Base-by-base conservation (phyloP, 345 rosid species). In the Pistacia vera region DNA sequence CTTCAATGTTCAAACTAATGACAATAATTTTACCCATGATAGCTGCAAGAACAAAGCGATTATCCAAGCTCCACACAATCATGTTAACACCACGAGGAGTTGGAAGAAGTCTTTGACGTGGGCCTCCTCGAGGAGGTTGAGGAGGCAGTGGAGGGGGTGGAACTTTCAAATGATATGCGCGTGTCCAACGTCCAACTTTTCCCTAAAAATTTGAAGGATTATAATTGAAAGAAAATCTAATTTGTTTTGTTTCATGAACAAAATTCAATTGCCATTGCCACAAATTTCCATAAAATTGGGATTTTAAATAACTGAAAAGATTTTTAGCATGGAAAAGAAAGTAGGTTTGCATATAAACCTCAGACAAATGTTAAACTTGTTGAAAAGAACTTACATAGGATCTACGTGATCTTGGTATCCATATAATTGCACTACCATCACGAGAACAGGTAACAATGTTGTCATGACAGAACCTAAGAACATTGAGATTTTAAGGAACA, bases 61-160 rank as follows among this genome's bases (percentile, higher is more conserved):
- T 92, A 85, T 96, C 98, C 78, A 93, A 83, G 88, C 99, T 96
- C 99, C 99, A 93, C n/a, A 90, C 90, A 46, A 96, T 96, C 99
- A 96, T 96, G 84, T 96, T 96, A 79, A 96, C 99, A 73, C 99
- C 99, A 56, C 99, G 95, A 72, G 99, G 99, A 68, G 97, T 93
- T 63, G 99, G 98, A 77, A 96, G 95, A 72, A 92, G 81, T 83
- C 99, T 90, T 79, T 96, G 99, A 7, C 98, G 98, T 62, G 99
- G 99, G 70, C 99, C 98, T 75, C 99, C 98, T 83, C 98, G 88
- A 78, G 97, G 95, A 83, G 98, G 99, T 84, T 92, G 98, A 76
- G 95, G 94, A 44, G 95, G 98, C 88, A 93, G 85, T 51, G 99
- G 99, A 57, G 99, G 99, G 85, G 99, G 94, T 73, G 99, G 99